Base-by-base conservation (phyloP, 371 early-diverging fungal species). In the Blakeslea trispora region DNA sequence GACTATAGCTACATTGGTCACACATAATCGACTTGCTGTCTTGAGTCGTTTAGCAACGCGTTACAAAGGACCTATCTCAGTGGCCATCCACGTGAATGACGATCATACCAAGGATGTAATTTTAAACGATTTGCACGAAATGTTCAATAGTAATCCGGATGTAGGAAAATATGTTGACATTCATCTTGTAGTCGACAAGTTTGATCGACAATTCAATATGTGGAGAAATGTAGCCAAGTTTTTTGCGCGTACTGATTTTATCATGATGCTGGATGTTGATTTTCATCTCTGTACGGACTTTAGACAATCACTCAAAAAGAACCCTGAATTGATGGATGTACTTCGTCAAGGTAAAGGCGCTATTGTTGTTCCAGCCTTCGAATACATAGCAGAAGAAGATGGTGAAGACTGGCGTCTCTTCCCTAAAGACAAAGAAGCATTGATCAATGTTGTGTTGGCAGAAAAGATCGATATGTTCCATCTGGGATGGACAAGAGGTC, bases 231-330 rank as follows among this genome's bases (percentile, higher is more conserved):
- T 87, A 10, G 88, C 88, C 43, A 74, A 83, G 48, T 71, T 87
- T 52, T 87, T 86, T 73, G 81, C 87, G 2, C 78, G 84, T 6
- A 79, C 87, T 15, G 81, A 86, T 52, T 86, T 76, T 54, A 70
- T 87, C 45, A 81, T 86, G 83, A 84, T 83, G 85, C 66, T 87
- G 45, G 88, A 87, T 64, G 86, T 86, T 39, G 88, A 87, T 56
- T 87, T 87, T 55, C 76, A 83, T 49, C 68, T 85, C 10, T 86
- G 88, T 59, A 86, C 85, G 19, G 79, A 86, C 46, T 69, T 87
- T 32, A 73, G 83, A 51, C 52, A 69, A 15, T 69, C 71, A 0
- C 63, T 83, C 13, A 69, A 68, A n/a, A 62, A 69, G 17, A 63
- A 75, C 28, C 61, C 71, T 14, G 60, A 59, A 17, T 68, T 77